These are phyloP conservation scores for Hemileia vastatrix DNA, from an alignment of 1,284 basidiomycete genomes.

Conservation along the genomic window DNA sequence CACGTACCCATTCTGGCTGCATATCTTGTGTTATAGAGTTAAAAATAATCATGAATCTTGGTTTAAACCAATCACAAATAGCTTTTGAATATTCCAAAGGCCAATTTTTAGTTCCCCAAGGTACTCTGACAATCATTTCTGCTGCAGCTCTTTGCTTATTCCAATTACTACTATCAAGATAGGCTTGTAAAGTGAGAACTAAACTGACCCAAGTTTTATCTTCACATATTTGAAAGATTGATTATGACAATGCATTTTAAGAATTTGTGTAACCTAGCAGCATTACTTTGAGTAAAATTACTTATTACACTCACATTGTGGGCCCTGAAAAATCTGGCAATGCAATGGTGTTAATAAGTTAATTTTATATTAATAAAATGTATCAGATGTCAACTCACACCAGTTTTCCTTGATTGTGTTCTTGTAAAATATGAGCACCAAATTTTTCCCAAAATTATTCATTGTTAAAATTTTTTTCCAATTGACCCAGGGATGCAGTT, in stretches of 20 bases:
- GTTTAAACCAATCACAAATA: slow-evolving; percentile 71
- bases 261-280: slow-evolving; percentile 1
- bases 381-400: neutral
- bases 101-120: slow-evolving; percentile 83
- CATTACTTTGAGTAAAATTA: neutral
- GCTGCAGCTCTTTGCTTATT: slow-evolving; percentile 85
- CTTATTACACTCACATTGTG: slow-evolving; percentile 15
- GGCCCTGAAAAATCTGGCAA: neutral
- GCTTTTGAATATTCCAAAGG: slow-evolving; percentile 52
- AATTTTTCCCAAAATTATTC: slow-evolving; percentile 55
- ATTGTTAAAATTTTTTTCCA: slow-evolving; percentile 52
- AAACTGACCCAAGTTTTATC: slow-evolving; percentile 53
- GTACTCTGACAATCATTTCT: slow-evolving; percentile 62
- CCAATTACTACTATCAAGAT: slow-evolving; percentile 62
- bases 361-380: neutral
- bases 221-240: slow-evolving; percentile 53
- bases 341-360: neutral
- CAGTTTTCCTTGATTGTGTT: slow-evolving; percentile 45
- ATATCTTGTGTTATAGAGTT: slow-evolving; percentile 49
- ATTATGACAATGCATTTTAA: slow-evolving; percentile 49
- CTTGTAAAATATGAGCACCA: slow-evolving; percentile 38
- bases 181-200: slow-evolving; percentile 53
- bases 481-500: slow-evolving; percentile 53
- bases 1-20: slow-evolving; percentile 46
- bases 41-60: slow-evolving; percentile 63